Evolutionary conservation across 345 rosid genomes (phyloP), one percentile per base, ranked within the genome.

Genomic region (Populus tremula): DNA sequence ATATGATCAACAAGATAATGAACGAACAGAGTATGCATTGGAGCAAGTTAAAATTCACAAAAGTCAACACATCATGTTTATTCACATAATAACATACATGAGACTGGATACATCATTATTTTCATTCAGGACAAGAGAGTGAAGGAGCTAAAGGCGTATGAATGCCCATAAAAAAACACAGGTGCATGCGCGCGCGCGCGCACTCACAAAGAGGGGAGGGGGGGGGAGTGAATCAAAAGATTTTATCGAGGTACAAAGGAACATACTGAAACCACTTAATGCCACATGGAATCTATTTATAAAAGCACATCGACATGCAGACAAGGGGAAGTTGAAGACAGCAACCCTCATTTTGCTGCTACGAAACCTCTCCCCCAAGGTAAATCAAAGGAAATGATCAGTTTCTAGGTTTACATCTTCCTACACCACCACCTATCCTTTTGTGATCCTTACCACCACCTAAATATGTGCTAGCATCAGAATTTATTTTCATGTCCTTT

Each of bases 401-500:
- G 8, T 53, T 53, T 53, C 23, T 20, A 18, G 59, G 21, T 53
- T 53, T 7, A 31, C 23, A 8, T 53, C 8, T 53, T 53, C 89
- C 8, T 21, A 53, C 84, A 69, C 84, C 79, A 50, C 92, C 91
- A 17, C 93, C 91, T 12, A 85, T 73, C 16, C 59, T 6, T 53
- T 53, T 53, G 10, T 7, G 4, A 53, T 89, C 89, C 65, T 78
- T 87, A 3, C 87, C 79, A 12, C 88, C 85, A 20, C 88, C 84
- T 2, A 69, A 79, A 77, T 69, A 53, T 53, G 21, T 85, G 74
- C 87, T 85, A 43, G 59, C 59, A 53, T 82, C 84, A 8, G 77
- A 74, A 50, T 87, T 90, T 69, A 61, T 36, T 84, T 89, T 88
- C 97, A 94, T 88, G 78, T 92, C 89, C 76, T 93, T 97, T 29